Conservation (phyloP, 495 filamentous ascomycete genomes). For the Aspergillus steynii region DNA sequence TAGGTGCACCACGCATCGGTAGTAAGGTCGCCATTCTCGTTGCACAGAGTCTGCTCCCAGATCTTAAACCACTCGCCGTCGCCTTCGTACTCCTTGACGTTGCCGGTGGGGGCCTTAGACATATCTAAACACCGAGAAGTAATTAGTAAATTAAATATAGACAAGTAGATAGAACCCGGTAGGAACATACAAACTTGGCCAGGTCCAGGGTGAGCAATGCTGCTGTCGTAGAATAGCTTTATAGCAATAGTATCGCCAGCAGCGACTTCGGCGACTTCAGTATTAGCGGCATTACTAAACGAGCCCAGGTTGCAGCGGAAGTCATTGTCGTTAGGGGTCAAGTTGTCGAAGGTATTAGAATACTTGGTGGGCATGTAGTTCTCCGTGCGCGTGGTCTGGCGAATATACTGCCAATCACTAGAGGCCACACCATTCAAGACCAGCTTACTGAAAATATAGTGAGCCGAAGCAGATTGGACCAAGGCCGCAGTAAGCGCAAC, state of each 20-base stretch:
- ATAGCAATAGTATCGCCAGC: slow-evolving; percentile 25
- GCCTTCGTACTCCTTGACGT: slow-evolving; percentile 44
- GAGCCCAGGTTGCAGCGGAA: slow-evolving; percentile 27
- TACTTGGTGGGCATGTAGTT: slow-evolving; percentile 25
- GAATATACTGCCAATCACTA: slow-evolving; percentile 24
- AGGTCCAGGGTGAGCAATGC: slow-evolving; percentile 21
- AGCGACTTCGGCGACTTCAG: slow-evolving; percentile 22
- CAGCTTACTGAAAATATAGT: slow-evolving; percentile 27
- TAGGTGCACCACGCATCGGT: slow-evolving; percentile 21
- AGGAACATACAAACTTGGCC: slow-evolving; percentile 23
- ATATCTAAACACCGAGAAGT: slow-evolving; percentile 36
- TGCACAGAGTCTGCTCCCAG: slow-evolving; percentile 32
- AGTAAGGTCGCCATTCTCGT: slow-evolving; percentile 34
- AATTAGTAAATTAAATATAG: no score
- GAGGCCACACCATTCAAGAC: slow-evolving; percentile 15
- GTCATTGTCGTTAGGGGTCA: slow-evolving; percentile 22
- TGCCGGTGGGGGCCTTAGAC: slow-evolving; percentile 41
- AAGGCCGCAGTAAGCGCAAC: slow-evolving; percentile 10
- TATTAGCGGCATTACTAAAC: slow-evolving; percentile 22
- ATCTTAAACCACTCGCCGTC: slow-evolving; percentile 55
- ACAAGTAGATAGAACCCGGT: no score
- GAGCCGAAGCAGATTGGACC: slow-evolving; percentile 13
- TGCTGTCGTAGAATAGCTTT: slow-evolving; percentile 23
- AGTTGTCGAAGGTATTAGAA: slow-evolving; percentile 19
- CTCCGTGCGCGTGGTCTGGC: slow-evolving; percentile 20